A percentile compares a stretch with the other conserved stretches of the same genome.
phyloP scores from a whole-genome alignment of 176 grass and related monocot genomes.

The Thalia dealbata region DNA sequence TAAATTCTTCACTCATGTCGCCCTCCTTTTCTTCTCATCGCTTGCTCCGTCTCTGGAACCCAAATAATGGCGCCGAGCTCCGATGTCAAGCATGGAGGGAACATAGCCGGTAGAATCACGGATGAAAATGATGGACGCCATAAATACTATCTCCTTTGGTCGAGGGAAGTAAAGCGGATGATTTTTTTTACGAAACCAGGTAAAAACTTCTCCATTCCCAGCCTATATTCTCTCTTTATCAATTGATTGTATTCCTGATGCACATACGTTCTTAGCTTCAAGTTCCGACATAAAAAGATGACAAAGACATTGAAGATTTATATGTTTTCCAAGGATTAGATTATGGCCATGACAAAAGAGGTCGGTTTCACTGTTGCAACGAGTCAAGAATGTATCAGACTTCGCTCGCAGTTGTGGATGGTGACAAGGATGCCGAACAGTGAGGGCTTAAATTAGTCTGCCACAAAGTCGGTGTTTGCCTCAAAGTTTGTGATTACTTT shows the following conservation, averaged over 20 bases:
- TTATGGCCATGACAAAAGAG: not conserved
- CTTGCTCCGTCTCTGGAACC: not conserved
- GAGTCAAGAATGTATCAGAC: not conserved
- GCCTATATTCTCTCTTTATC: constrained; percentile 12
- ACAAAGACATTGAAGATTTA: constrained; percentile 18
- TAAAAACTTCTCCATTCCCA: constrained; percentile 38
- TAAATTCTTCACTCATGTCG: constrained; percentile 1
- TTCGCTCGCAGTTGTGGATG: not conserved
- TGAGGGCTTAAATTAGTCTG: not conserved
- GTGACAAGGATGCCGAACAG: not conserved
- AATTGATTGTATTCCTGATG: not conserved
- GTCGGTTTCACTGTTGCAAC: too few relatives aligned
- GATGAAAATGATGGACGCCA: constrained; percentile 25
- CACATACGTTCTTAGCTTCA: not conserved
- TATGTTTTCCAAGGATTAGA: not conserved
- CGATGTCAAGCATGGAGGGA: constrained; percentile 37
- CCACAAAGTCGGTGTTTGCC: not conserved
- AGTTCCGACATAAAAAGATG: constrained; percentile 12
- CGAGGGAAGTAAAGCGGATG: not conserved
- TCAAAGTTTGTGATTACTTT: not conserved
- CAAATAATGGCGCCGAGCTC: constrained; percentile 26
- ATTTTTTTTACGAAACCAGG: constrained; percentile 47
- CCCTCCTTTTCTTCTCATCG: constrained; percentile 8
- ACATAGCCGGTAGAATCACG: constrained; percentile 32
- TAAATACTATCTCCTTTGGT: not conserved